Base-by-base conservation (phyloP, 2,329 filamentous ascomycete genomes). In the Fusarium chaquense region DNA sequence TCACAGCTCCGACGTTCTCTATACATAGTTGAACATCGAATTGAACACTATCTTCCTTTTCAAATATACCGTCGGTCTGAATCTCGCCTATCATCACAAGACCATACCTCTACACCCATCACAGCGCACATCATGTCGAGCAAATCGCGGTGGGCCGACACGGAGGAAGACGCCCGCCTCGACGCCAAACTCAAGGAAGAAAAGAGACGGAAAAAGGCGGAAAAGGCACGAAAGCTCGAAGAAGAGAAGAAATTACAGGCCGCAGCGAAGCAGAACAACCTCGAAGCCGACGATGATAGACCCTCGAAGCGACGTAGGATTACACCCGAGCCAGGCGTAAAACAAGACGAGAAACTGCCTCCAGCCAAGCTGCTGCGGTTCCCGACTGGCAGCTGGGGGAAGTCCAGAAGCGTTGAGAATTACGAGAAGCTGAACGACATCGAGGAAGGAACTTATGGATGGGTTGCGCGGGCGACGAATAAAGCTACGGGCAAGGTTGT, bases 401-500 rank as follows among this genome's bases (percentile, higher is more conserved):
- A 82, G 60, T 92, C 91, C 76, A 86, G 92, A 64, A 92, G 92
- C 77, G 91, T 97, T 28, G 91, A 95, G 76, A 91, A 93, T 76
- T 99, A 94, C 81, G 93, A 98, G 75, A 92, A 93, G 72, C 85
- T 99, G 60, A 99, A 99, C 79, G 92, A 96, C 78, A 99, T 99
- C 75, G 96, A 98, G 80, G 96, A 99, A 82, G 96, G 96, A 36
- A 94, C 94, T 11, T 99, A 99, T 80, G 96, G 96, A 46, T 95
- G 91, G 87, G 96, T 99, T 6, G 94, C 94, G 57, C 87, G 96
- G 61, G 96, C 94, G 15, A 90, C 86, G 66, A 91, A 97, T 74
- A 84, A 86, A 33, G 82, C 84, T 6, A 95, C 92, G 0, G 92
- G 92, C 35, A 87, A 91, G 60, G 86, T 99, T 9, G 94, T 98